These are phyloP conservation scores for Citrus reticulata DNA, from an alignment of 345 rosid genomes.

Conservation along the genomic window DNA sequence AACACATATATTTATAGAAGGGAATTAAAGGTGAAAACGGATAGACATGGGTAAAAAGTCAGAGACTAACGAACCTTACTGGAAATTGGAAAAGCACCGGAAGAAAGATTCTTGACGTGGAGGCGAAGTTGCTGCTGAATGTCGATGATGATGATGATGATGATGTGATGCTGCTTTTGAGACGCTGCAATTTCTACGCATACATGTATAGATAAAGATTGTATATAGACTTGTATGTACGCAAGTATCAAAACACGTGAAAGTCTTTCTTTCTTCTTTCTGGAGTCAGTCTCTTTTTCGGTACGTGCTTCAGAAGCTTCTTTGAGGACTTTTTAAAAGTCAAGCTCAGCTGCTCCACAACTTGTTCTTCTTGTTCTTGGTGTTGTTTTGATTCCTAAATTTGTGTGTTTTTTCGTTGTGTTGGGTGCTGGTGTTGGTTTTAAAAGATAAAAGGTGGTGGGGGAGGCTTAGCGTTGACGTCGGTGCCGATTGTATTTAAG, in stretches of 20 bases:
- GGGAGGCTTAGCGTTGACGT: slow-evolving; percentile 18
- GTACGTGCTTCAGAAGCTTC: slow-evolving; percentile 28
- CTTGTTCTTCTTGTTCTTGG: not conserved
- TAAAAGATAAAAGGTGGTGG: slow-evolving; percentile 11
- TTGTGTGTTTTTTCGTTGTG: not conserved
- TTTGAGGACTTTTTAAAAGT: not conserved
- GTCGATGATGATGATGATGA: too few species aligned
- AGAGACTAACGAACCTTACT: not conserved
- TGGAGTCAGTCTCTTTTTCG: not conserved
- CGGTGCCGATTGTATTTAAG: slow-evolving; percentile 32
- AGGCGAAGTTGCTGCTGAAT: not conserved
- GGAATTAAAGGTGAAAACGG: too few species aligned
- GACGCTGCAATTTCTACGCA: not conserved
- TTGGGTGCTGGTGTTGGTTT: not conserved
- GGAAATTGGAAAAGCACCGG: not conserved
- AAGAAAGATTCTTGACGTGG: slow-evolving; percentile 1
- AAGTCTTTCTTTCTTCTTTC: slow-evolving; percentile 10
- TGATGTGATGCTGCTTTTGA: too few species aligned
- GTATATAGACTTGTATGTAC: not conserved
- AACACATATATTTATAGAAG: not conserved
- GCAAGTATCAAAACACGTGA: not conserved
- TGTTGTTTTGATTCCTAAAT: not conserved
- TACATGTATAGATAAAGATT: not conserved
- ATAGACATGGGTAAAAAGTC: not conserved
- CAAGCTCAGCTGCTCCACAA: not conserved